Evolutionary conservation across 75 land plant genomes (phyloP), one percentile per base, ranked within the genome.

Genomic region (Picea sitchensis): DNA sequence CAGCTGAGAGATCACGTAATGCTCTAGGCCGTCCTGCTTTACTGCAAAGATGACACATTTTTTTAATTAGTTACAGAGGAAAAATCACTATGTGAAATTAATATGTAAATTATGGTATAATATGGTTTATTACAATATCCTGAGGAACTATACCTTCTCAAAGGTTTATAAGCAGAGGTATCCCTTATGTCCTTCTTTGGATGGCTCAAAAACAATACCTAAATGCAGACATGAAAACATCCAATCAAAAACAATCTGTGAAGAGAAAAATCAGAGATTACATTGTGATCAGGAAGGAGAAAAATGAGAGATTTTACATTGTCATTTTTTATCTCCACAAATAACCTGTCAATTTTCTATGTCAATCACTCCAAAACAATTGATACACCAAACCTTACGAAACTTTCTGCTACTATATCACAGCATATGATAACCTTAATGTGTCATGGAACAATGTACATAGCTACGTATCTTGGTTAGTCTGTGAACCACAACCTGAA

Each of bases 141-240:
- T 14, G 75, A 75, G 21, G n/a, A 47, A 56, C 15, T 36, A 58
- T 85, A 96, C 99, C 84, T 91, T 51, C 84, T 79, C 75, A 93
- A 88, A 21, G 91, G 95, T 68, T 32, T 78, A 82, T 92, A 96
- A 44, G 77, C 83, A 34, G 94, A 84, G 1, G 99, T 92, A 81
- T 96, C 99, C 51, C 99, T 84, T 21, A 83, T 81, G 56, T 90
- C 88, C 71, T 86, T 87, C 83, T 86, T 94, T 82, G 98, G 94
- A 87, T 96, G 99, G 78, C 87, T 90, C 82, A 96, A 75, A 56
- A 95, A 77, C 77, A 96, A 73, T 64, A 86, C 95, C 99, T 96
- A 34, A 34, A 62, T 18, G 21, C 41, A 62, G 21, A 3, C 14
- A 31, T 36, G 74, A 44, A 3, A 65, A 72, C 76, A 18, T 6